Base-by-base conservation (phyloP, 2,329 filamentous ascomycete species). In the Fusarium temperatum region DNA sequence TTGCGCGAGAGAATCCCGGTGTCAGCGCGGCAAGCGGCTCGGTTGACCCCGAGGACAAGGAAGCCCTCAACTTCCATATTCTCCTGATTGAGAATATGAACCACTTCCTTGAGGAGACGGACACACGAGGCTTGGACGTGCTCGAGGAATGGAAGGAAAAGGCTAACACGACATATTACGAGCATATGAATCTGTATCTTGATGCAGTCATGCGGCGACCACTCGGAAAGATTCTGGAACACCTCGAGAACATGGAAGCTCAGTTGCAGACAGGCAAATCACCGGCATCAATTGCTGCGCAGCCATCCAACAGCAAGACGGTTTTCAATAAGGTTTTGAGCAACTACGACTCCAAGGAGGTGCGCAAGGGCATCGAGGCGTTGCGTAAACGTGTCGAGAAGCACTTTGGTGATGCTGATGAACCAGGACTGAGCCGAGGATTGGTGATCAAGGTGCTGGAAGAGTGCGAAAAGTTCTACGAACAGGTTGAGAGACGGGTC, bases 31-130 rank as follows among this genome's bases (percentile, higher is more conserved):
- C 80, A 11, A 82, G 76, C 63, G 84, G 84, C 48, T 81, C 84
- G 18, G 85, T 85, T 18, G 89, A 90, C 75, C 88, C 88, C 3
- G 96, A 98, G 81, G 96, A 98, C 80, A 98, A 99, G 84, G 95
- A 98, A 82, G 94, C 95, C 10, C 89, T 99, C 69, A 98, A 98
- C 84, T 98, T 97, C 84, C 95, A 98, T 82, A 98, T 99, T 78
- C 88, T 98, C 39, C 88, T 98, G 61, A 98, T 99, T 76, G 96
- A 99, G 83, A 99, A 99, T 82, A 98, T 98, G 95, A 97, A 98
- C 80, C 95, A 98, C 83, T 98, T 97, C 83, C 87, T 96, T 17
- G 95, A 98, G 81, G 95, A 98, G 82, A 93, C 97, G 14, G 94
- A 97, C 75, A 87, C 92, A 22, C 89, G 90, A 24, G 88, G 89